A percentile compares a stretch with the other conserved stretches of the same genome.
These are phyloP conservation scores for Knufia petricola DNA, from an alignment of 2,329 filamentous ascomycete species.

Conservation along the genomic window DNA sequence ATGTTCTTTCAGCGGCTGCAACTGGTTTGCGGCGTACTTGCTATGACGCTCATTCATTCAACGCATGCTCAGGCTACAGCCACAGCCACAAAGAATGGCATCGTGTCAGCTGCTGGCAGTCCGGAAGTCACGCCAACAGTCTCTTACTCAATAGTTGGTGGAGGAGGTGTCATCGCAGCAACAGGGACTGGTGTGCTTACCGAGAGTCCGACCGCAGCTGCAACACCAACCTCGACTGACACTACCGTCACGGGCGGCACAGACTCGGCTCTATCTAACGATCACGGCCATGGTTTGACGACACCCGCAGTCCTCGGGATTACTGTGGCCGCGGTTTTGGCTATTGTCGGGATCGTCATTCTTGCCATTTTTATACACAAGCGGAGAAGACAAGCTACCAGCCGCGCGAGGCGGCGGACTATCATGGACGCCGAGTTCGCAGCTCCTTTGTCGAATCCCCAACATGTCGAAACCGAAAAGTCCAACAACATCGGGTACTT, in stretches of 20 bases:
- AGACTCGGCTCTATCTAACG: not conserved
- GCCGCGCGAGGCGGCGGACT: not conserved
- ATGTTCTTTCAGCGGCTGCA: conserved; percentile 8
- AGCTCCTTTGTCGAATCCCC: not conserved
- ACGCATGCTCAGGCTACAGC: not conserved
- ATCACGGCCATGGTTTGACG: conserved; percentile 1
- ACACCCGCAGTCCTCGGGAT: conserved; percentile 6
- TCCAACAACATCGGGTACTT: conserved; percentile 3
- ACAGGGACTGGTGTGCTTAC: not conserved
- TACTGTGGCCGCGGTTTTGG: not conserved
- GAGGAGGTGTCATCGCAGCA: not conserved
- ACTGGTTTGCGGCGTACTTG: conserved; percentile 6
- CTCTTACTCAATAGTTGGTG: conserved; percentile 5
- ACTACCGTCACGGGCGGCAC: not conserved
- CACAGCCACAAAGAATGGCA: conserved; percentile 5
- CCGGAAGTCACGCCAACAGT: conserved; percentile 1
- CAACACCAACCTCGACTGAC: not conserved
- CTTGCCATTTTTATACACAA: not conserved
- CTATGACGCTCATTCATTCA: conserved; percentile 2
- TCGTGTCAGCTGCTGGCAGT: conserved; percentile 6
- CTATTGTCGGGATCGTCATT: conserved; percentile 2
- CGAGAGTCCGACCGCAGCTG: not conserved
- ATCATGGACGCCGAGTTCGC: conserved; percentile 11
- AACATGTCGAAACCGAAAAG: not conserved
- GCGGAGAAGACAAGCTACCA: not conserved